These are phyloP conservation scores for Fusarium burgessii DNA, from an alignment of 2,329 filamentous ascomycete species.

Conservation along the genomic window DNA sequence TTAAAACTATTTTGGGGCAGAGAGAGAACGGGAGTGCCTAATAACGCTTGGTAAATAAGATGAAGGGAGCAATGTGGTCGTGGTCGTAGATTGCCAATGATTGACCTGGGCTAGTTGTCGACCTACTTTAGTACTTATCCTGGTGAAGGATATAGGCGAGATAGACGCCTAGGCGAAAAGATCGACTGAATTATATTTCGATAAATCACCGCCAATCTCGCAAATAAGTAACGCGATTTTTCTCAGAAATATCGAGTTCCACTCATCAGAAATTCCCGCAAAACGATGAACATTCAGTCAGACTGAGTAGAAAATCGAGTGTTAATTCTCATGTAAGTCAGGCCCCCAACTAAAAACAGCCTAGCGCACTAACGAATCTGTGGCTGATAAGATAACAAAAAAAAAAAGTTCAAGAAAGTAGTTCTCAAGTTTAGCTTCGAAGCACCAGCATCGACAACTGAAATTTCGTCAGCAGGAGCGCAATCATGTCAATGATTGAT, in stretches of 20 bases:
- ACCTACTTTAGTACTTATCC: neutral
- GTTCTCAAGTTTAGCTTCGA: conserved; percentile 38
- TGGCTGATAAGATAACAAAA: conserved; percentile 45
- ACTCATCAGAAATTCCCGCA: too few relatives aligned
- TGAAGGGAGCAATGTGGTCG: neutral
- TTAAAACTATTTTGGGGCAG: neutral
- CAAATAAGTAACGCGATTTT: neutral
- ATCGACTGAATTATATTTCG: neutral
- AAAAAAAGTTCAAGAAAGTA: conserved; percentile 55
- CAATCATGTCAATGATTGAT: conserved; percentile 67
- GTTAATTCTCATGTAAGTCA: neutral
- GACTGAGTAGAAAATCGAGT: neutral
- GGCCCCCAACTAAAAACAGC: conserved; percentile 18
- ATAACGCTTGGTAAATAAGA: neutral
- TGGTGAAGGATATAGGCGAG: neutral
- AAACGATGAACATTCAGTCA: neutral
- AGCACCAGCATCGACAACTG: conserved; percentile 45
- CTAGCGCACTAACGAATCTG: conserved; percentile 9
- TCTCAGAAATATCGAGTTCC: neutral
- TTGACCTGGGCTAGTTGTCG: neutral
- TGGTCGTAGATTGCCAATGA: neutral
- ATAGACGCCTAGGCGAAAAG: neutral
- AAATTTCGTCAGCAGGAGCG: conserved; percentile 48
- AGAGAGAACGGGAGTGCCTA: neutral
- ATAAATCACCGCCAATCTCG: neutral